phyloP scores from a whole-genome alignment of 2,329 filamentous ascomycete species.

The Ascochyta pisi region DNA sequence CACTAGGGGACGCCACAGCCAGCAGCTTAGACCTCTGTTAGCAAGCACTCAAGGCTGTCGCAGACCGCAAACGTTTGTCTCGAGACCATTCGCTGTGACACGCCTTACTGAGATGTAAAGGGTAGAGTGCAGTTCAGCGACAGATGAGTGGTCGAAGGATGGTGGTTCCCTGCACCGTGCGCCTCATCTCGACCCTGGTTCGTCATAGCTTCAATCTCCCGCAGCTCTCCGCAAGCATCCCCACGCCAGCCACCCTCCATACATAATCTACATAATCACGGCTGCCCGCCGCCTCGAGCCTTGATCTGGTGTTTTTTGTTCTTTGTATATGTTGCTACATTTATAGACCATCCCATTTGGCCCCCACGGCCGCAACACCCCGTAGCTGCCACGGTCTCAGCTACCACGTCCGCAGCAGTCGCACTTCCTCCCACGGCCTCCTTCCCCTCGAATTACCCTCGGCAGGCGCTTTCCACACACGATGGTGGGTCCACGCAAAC shows the following conservation, averaged over 20 bases:
- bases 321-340: slow-evolving; percentile 14
- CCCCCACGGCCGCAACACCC: neutral
- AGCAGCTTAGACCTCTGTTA: neutral
- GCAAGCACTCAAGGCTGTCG: neutral
- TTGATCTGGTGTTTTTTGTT: slow-evolving; percentile 3
- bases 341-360: neutral
- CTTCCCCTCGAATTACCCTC: slow-evolving; percentile 12
- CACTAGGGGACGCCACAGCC: slow-evolving; percentile 8
- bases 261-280: slow-evolving; percentile 17
- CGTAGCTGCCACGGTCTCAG: slow-evolving; percentile 4
- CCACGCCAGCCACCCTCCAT: slow-evolving; percentile 23
- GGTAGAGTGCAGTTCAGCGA: neutral
- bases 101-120: neutral
- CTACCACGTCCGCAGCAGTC: neutral
- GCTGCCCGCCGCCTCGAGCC: neutral
- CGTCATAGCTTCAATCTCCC: slow-evolving; percentile 33
- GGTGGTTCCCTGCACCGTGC: slow-evolving; percentile 14
- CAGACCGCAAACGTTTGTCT: neutral
- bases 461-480: slow-evolving; percentile 36
- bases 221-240: slow-evolving; percentile 37
- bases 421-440: neutral
- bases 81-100: neutral
- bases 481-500: slow-evolving; percentile 64
- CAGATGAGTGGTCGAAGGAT: slow-evolving; percentile 2
- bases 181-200: slow-evolving; percentile 26